phyloP scores from a whole-genome alignment of 2,329 filamentous ascomycete species.

The Tolypocladium pustulatum region DNA sequence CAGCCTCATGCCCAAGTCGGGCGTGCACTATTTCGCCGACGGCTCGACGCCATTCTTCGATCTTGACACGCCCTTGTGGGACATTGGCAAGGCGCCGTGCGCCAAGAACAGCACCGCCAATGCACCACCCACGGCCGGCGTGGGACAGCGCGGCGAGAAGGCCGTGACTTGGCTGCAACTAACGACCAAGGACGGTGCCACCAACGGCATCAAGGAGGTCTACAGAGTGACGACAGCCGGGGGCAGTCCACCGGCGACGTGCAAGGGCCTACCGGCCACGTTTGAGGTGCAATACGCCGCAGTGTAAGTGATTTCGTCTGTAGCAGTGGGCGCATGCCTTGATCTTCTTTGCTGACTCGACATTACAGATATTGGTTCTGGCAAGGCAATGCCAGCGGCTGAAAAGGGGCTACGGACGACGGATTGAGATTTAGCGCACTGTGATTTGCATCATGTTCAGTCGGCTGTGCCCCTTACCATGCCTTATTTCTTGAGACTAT shows the following conservation, averaged over 20 bases:
- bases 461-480: neutral
- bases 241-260: slow-evolving; percentile 64
- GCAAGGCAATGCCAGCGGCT: slow-evolving; percentile 5
- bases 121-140: slow-evolving; percentile 52
- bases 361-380: slow-evolving; percentile 27
- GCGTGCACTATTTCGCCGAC: slow-evolving; percentile 73
- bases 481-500: neutral
- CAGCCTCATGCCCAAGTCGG: slow-evolving; percentile 53
- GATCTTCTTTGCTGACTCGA: neutral
- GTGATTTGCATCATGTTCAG: neutral
- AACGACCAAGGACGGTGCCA: slow-evolving; percentile 37
- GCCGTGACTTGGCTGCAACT: slow-evolving; percentile 79
- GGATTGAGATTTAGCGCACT: neutral
- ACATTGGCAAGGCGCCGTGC: slow-evolving; percentile 50
- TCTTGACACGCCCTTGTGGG: slow-evolving; percentile 45
- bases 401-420: neutral
- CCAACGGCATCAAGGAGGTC: slow-evolving; percentile 58
- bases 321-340: too few relatives aligned
- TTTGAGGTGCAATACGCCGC: slow-evolving; percentile 76
- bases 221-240: slow-evolving; percentile 81
- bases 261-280: slow-evolving; percentile 47
- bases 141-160: slow-evolving; percentile 51
- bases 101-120: slow-evolving; percentile 48
- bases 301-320: slow-evolving; percentile 51
- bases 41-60: slow-evolving; percentile 68